These are phyloP conservation scores for Irpex rosettiformis DNA, from an alignment of 1,284 basidiomycete species.

Conservation along the genomic window DNA sequence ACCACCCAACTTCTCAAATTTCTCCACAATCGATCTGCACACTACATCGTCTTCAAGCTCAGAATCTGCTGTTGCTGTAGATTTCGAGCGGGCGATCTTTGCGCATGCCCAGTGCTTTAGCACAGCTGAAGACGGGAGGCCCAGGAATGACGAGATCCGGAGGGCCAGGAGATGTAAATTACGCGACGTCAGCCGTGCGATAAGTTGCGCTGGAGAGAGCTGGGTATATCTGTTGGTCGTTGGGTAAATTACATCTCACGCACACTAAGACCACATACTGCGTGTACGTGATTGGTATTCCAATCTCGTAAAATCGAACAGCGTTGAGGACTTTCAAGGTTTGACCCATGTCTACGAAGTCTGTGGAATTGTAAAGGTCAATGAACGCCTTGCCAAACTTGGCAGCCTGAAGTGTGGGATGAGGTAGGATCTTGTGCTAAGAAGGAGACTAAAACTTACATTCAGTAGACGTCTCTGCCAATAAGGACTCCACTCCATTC, in stretches of 20 bases:
- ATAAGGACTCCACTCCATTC: constrained; percentile 84
- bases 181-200: constrained; percentile 81
- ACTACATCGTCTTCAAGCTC: constrained; percentile 72
- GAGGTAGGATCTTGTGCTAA: constrained; percentile 5
- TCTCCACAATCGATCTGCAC: constrained; percentile 81
- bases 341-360: constrained; percentile 90
- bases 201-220: constrained; percentile 73
- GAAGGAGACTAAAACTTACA: constrained; percentile 41
- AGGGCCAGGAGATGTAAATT: constrained; percentile 91
- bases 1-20: constrained; percentile 74
- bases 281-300: constrained; percentile 89
- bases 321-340: constrained; percentile 95
- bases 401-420: constrained; percentile 62
- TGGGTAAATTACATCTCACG: not conserved
- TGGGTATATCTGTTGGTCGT: constrained; percentile 62
- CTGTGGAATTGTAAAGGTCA: constrained; percentile 87
- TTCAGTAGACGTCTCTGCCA: constrained; percentile 89
- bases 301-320: constrained; percentile 87
- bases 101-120: constrained; percentile 96
- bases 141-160: constrained; percentile 84
- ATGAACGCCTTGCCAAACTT: constrained; percentile 94
- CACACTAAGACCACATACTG: constrained; percentile 66
- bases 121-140: constrained; percentile 82
- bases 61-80: constrained; percentile 50
- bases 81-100: constrained; percentile 77